These are phyloP conservation scores for Neopestalotiopsis sp. DNA, from an alignment of 2,329 filamentous ascomycete genomes.

Conservation along the genomic window DNA sequence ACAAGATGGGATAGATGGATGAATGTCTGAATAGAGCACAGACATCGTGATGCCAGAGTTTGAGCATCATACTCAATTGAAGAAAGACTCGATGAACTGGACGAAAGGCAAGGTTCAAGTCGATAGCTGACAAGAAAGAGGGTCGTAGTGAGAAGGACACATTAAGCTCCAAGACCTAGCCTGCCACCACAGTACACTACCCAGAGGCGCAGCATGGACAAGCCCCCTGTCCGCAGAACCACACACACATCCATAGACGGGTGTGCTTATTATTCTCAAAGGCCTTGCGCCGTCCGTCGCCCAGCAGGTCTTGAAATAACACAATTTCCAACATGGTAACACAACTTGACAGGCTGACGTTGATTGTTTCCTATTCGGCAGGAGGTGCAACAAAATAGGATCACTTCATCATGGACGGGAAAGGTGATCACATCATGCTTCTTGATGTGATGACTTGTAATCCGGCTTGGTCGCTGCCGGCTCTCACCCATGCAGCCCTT, in stretches of 20 bases:
- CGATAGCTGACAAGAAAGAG: not conserved
- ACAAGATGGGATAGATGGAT: no score
- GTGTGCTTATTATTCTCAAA: constrained; percentile 15
- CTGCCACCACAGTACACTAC: not conserved
- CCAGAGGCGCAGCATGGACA: constrained; percentile 7
- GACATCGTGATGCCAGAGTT: no score
- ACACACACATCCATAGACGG: not conserved
- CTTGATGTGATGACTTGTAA: not conserved
- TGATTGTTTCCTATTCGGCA: constrained; percentile 6
- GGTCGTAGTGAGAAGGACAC: not conserved
- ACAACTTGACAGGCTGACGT: constrained; percentile 19
- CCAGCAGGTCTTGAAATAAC: not conserved
- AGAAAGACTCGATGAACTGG: not conserved
- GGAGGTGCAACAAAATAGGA: not conserved
- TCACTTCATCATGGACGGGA: not conserved
- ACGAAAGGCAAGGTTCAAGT: no score
- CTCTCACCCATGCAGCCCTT: no score
- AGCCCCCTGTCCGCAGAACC: not conserved
- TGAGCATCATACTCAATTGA: not conserved
- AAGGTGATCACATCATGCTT: constrained; percentile 5
- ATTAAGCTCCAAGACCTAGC: not conserved
- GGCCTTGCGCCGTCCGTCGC: constrained; percentile 12
- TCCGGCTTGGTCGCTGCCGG: not conserved
- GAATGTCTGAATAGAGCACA: no score
- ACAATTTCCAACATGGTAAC: constrained; percentile 12